Evolutionary conservation across 306 rosid species (phyloP), one percentile per base, ranked within the genome.

Genomic region (Rubus parviflorus): DNA sequence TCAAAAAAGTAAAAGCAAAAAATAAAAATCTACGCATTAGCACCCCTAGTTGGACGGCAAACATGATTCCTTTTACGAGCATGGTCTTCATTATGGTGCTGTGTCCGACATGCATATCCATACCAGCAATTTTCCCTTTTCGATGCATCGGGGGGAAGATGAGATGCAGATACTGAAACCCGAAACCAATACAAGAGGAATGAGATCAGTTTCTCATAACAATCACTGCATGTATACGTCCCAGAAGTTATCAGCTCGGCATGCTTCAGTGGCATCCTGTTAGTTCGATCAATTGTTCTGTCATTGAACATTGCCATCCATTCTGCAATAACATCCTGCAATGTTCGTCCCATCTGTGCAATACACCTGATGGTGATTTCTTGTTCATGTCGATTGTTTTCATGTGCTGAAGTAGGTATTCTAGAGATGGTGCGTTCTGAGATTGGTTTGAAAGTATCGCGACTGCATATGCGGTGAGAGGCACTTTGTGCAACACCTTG

Each of bases 121-220:
- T 95, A 90, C 98, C 97, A 95, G 86, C 98, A 95, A 90, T 95
- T 89, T 43, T 89, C 93, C 83, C 97, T 89, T 35, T 68, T 81
- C 19, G 77, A 53, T 62, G 89, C 93, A 20, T 86, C 97, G 0
- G 79, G 72, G 14, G 97, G 95, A 30, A 92, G 78, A 78, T 70
- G 81, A 68, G 78, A 57, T 83, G 80, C 87, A 40, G 97, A 92
- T 16, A 81, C 65, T 8, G 97, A 81, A 77, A 92, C 67, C 46
- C 97, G 98, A 78, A 88, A 95, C 92, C 98, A 95, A 79, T 92
- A 92, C 80, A 95, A 75, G 75, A 95, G 93, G 82, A 89, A 92
- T 3, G 93, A 91, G 63, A 90, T 92, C 85, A 95, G 57, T 82
- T 88, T 89, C 68, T 89, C 92, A 63, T 89, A 87, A 77, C 98